Evolutionary conservation across 352 stramenopile species (phyloP), one percentile per base, ranked within the genome.

Genomic region (Phytopythium oedochilum): DNA sequence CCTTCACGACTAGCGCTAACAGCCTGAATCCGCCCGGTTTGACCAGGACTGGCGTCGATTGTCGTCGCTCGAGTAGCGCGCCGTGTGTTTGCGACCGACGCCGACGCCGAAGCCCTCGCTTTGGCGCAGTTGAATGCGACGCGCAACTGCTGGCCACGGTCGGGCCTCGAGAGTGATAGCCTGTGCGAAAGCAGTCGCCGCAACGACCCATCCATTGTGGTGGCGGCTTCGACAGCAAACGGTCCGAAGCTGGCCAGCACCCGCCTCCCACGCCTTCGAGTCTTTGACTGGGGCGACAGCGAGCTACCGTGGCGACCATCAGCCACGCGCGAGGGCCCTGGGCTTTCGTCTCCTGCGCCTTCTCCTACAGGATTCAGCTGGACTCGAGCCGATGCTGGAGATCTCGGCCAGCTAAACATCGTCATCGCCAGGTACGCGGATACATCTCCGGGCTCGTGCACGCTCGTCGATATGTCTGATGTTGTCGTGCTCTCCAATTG

Each of bases 21-120:
- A n/a, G n/a, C n/a, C n/a, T n/a, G n/a, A n/a, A n/a, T n/a, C n/a
- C n/a, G n/a, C n/a, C n/a, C n/a, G n/a, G 25, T 52, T 59, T 23
- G 35, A 45, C 10, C 45, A 85, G 76, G 78, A 3, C 68, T 87
- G 47, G 63, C 63, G 5, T 69, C 79, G 11, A 68, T 89, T 29
- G 59, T 67, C 3, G 66, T 71, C 22, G 72, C 76, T 4, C 46
- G 62, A 43, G 14, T 69, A 22, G 64, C 70, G n/a, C 40, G 55
- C 2, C 53, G 60, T 14, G 71, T 85, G 17, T 78, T 73, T 58
- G 79, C 73, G 9, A 84, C 75, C 8, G 77, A 87, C 45, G 57
- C 46, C 2, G 73, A 86, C 45, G 31, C 44, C 29, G 38, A 44
- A 9, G 73, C 79, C 3, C 65, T 88, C 2, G 29, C 34, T 20